A percentile compares a stretch with the other conserved stretches of the same genome.
phyloP scores from a whole-genome alignment of 148 eudicot genomes.

The Silene conica region DNA sequence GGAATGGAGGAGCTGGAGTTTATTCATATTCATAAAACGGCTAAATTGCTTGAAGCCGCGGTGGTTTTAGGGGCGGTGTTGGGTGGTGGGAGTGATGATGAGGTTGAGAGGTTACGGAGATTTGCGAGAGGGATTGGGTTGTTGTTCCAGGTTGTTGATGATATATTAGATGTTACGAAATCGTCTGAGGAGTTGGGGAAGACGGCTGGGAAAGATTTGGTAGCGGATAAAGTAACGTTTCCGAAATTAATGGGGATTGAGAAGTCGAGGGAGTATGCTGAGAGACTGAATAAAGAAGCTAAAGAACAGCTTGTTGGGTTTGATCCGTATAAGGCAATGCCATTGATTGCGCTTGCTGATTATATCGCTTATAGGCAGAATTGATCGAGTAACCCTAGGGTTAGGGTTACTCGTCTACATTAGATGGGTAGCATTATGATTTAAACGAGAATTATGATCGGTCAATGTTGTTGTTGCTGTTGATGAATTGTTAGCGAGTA shows the following conservation, averaged over 20 bases:
- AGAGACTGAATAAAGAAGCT: constrained; percentile 47
- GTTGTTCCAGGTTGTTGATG: constrained; percentile 78
- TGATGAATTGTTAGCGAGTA: no score
- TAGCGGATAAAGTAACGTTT: constrained; percentile 61
- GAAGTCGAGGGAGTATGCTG: constrained; percentile 55
- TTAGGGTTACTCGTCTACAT: no score
- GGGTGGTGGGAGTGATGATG: constrained; percentile 55
- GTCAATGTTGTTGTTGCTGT: no score
- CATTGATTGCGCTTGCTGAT: constrained; percentile 44
- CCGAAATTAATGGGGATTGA: constrained; percentile 66
- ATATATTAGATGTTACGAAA: constrained; percentile 63
- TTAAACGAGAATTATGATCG: no score
- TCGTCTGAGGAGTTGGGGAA: constrained; percentile 67
- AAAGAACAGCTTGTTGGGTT: constrained; percentile 34
- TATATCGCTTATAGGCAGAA: constrained; percentile 61
- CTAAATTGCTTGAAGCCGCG: constrained; percentile 19
- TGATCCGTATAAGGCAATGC: background rate
- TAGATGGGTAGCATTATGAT: no score
- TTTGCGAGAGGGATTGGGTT: constrained; percentile 60
- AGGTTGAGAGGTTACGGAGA: constrained; percentile 49
- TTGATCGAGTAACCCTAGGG: constrained; percentile 7
- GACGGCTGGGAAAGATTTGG: constrained; percentile 70
- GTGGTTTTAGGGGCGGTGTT: constrained; percentile 48
- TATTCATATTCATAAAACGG: constrained; percentile 65
- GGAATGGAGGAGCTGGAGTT: constrained; percentile 51